Evolutionary conservation across 441 rosid genomes (phyloP), one percentile per base, ranked within the genome.

Genomic region (Adansonia rubrostipa): DNA sequence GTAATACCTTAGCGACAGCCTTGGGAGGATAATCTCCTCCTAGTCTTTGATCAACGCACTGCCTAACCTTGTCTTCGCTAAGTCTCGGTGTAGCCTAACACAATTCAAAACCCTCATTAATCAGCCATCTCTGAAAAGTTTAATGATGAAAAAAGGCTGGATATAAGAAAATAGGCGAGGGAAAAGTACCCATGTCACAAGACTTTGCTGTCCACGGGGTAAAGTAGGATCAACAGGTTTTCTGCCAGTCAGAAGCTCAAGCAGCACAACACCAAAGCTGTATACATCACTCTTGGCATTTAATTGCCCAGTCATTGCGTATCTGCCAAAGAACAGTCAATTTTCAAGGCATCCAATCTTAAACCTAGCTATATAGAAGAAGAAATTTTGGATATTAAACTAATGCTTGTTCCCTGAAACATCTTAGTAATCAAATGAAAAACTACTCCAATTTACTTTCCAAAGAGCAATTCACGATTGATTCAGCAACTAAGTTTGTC

Each of bases 211-310:
- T 28, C 33, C 77, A 91, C 93, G 89, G 0, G 95, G 95, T 80
- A 89, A 79, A 50, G 91, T 91, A 81, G 88, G 93, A 85, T 87
- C 95, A 66, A 91, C 92, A 24, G 95, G 95, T 71, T 89, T 91
- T 74, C 92, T 82, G 54, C 93, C 95, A 7, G 93, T 91, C 61
- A 91, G 82, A 76, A 91, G 95, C 82, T 91, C 93, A 45, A 89
- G 88, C 67, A 91, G 79, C 60, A 88, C 93, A 82, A 91, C 95
- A 53, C 95, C 95, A 74, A 91, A 91, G 78, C 95, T 91, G 84
- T 91, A 91, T 10, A 91, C 93, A 33, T 91, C 95, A 84, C 95
- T 89, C 81, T 88, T 91, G 9, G 92, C 92, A 79, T 89, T 89
- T 81, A 89, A 51, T 73, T 88, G 95, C 8, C 92, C 93, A 0